Percentiles rank a stretch among this genome's conserved stretches.
These are phyloP conservation scores for Cerrena zonata DNA, from an alignment of 1,284 basidiomycete species.

Conservation along the genomic window DNA sequence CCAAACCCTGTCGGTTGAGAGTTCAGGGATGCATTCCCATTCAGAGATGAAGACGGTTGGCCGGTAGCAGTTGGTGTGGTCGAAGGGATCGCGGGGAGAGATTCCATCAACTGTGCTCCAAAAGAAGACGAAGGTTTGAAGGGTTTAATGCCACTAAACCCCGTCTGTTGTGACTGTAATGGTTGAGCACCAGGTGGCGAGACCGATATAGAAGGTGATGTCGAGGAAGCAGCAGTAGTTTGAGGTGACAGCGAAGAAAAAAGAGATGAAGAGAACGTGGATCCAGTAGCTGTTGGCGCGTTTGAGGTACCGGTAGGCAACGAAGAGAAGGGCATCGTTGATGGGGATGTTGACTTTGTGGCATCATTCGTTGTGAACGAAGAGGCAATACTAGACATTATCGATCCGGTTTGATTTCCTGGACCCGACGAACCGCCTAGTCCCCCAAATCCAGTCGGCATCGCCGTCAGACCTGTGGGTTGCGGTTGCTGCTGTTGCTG, in stretches of 20 bases:
- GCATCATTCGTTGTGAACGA: slow-evolving; percentile 45
- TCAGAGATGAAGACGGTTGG: slow-evolving; percentile 12
- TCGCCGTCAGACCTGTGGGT: slow-evolving; percentile 7
- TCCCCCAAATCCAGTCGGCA: neutral
- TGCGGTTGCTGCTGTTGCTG: slow-evolving; percentile 22
- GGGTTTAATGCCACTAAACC: slow-evolving; percentile 76
- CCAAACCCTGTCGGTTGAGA: slow-evolving; percentile 9
- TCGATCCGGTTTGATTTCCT: slow-evolving; percentile 36
- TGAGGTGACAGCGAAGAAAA: slow-evolving; percentile 48
- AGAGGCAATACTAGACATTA: slow-evolving; percentile 65
- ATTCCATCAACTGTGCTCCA: slow-evolving; percentile 75
- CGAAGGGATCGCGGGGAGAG: slow-evolving; percentile 67
- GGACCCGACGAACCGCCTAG: neutral
- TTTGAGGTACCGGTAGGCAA: slow-evolving; percentile 25
- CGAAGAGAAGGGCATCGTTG: slow-evolving; percentile 12
- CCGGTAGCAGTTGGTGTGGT: slow-evolving; percentile 48
- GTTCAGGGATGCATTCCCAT: slow-evolving; percentile 6
- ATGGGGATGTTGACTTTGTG: slow-evolving; percentile 22
- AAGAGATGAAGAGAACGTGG: slow-evolving; percentile 43
- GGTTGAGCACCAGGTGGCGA: slow-evolving; percentile 22
- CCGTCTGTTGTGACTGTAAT: slow-evolving; percentile 74
- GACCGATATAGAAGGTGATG: slow-evolving; percentile 27
- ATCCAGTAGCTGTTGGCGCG: slow-evolving; percentile 35
- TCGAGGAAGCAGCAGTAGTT: slow-evolving; percentile 40
- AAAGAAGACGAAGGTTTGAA: slow-evolving; percentile 91